Conservation (phyloP, 78 protist genomes). For the Guillardia theta region DNA sequence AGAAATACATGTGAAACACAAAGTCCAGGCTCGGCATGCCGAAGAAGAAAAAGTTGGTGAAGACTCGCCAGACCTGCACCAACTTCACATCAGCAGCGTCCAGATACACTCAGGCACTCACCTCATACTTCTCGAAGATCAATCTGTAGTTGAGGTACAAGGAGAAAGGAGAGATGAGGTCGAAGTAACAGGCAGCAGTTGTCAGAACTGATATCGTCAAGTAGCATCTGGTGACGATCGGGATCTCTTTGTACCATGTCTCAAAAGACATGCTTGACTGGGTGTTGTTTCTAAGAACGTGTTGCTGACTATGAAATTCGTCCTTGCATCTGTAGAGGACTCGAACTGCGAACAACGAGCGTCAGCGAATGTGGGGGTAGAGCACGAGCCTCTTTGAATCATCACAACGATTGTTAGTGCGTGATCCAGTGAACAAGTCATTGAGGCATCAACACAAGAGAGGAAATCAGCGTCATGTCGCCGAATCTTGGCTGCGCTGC, state of each 20-base stretch:
- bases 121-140: not conserved
- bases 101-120: not conserved
- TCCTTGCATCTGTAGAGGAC: too few species aligned
- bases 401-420: too few species aligned
- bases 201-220: conserved; percentile 12
- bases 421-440: too few species aligned
- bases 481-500: too few species aligned
- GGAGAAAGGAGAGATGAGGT: conserved; percentile 15
- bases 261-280: not conserved
- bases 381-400: too few species aligned
- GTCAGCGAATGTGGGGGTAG: too few species aligned
- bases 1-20: conserved; percentile 71
- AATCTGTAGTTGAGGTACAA: conserved; percentile 31
- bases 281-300: too few species aligned
- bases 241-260: not conserved
- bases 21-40: conserved; percentile 52
- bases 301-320: too few species aligned
- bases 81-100: not conserved
- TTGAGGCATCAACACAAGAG: too few species aligned
- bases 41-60: conserved; percentile 64
- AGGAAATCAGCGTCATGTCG: too few species aligned
- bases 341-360: too few species aligned
- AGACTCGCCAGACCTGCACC: conserved; percentile 56
- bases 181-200: conserved; percentile 27
- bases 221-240: conserved; percentile 14